Conservation (phyloP, 495 filamentous ascomycete genomes). For the Neurospora intermedia region DNA sequence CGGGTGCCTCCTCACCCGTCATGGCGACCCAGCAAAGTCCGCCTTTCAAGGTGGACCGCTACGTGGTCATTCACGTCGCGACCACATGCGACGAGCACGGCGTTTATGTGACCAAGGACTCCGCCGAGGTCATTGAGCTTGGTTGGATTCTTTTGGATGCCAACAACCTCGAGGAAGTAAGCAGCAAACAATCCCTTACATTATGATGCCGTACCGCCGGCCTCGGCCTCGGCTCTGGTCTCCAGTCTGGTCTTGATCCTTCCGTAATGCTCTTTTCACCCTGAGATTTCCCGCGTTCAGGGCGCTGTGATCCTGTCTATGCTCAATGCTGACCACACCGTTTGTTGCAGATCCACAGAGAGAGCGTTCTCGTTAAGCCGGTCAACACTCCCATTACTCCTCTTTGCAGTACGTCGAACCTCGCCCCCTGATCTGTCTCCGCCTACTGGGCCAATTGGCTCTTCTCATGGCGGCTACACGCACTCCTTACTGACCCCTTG, state of each 20-base stretch:
- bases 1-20: conserved; percentile 4
- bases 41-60: conserved; percentile 70
- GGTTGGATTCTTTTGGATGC: conserved; percentile 95
- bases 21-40: conserved; percentile 38
- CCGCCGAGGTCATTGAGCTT: conserved; percentile 96
- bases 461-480: neutral
- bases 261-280: neutral
- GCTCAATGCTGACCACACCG: conserved; percentile 6
- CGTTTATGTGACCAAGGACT: conserved; percentile 98
- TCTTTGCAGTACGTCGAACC: conserved; percentile 77
- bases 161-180: conserved; percentile 84
- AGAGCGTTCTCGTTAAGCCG: conserved; percentile 94
- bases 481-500: conserved; percentile 13
- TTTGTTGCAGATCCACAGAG: conserved; percentile 65
- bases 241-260: neutral
- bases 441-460: conserved; percentile 6
- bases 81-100: conserved; percentile 99
- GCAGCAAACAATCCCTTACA: conserved; percentile 2
- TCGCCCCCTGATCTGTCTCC: conserved; percentile 5
- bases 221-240: neutral
- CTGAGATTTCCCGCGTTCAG: neutral
- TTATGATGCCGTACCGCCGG: neutral
- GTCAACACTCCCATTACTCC: conserved; percentile 98
- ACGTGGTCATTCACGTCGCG: conserved; percentile 94
- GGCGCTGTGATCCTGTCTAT: neutral